A percentile compares a stretch with the other conserved stretches of the same genome.
phyloP scores from a whole-genome alignment of 2,329 filamentous ascomycete genomes.

The Nemania sp. region DNA sequence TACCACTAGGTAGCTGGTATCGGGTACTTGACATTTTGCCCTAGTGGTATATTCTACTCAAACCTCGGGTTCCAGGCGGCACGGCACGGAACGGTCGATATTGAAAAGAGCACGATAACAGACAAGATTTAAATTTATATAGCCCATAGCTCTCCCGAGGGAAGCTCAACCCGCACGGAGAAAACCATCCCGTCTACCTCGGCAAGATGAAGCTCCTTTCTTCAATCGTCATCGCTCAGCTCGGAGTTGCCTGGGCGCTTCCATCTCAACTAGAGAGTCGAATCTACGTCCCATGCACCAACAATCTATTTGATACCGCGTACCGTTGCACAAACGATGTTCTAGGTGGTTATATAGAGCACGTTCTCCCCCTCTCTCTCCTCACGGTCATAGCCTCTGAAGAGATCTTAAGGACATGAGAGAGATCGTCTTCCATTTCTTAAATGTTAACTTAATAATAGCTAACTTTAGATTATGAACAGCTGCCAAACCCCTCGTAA shows the following conservation, averaged over 20 bases:
- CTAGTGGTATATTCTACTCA: too few relatives aligned
- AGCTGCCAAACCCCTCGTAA: conserved; percentile 14
- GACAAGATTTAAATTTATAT: not conserved
- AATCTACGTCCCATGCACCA: conserved; percentile 11
- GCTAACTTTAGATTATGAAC: not conserved
- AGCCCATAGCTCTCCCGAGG: not conserved
- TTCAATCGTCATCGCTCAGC: conserved; percentile 2
- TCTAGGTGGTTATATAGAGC: conserved; percentile 13
- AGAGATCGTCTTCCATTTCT: not conserved
- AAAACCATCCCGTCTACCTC: not conserved
- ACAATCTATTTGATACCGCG: conserved; percentile 16
- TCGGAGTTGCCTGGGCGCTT: conserved; percentile 21
- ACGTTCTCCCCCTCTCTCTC: not conserved
- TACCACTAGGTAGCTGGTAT: too few relatives aligned
- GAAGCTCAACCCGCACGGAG: not conserved
- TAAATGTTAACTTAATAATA: not conserved
- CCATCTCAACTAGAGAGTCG: conserved; percentile 1
- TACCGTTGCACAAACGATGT: conserved; percentile 13
- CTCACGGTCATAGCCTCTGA: not conserved
- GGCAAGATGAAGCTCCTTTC: conserved; percentile 16
- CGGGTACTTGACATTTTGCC: too few relatives aligned
- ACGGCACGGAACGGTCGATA: not conserved
- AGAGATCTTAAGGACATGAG: not conserved
- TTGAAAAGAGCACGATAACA: not conserved
- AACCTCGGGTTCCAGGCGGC: not conserved